A percentile compares a stretch with the other conserved stretches of the same genome.
These are phyloP conservation scores for Polyplosphaeria fusca DNA, from an alignment of 495 filamentous ascomycete species.

Conservation along the genomic window DNA sequence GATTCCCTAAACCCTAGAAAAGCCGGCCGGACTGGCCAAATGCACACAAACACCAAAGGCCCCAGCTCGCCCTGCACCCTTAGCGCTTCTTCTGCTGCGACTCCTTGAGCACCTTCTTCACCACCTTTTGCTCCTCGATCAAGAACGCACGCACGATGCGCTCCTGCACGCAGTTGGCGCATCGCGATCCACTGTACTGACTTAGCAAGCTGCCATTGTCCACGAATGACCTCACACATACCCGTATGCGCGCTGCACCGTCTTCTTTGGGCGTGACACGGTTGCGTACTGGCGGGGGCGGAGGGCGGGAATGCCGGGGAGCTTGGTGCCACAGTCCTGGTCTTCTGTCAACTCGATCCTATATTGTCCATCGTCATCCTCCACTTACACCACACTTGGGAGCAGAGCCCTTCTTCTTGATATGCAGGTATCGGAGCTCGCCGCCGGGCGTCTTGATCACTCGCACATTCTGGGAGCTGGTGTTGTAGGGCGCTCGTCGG, in stretches of 20 bases:
- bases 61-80: slow-evolving; percentile 3
- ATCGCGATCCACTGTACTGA: slow-evolving; percentile 72
- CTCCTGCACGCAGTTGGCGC: slow-evolving; percentile 98
- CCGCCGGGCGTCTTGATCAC: slow-evolving; percentile 82
- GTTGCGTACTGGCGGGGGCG: slow-evolving; percentile 94
- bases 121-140: slow-evolving; percentile 99
- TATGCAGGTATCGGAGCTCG: slow-evolving; percentile 89
- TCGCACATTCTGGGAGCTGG: slow-evolving; percentile 92
- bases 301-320: slow-evolving; percentile 90
- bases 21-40: slow-evolving; percentile 28
- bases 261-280: slow-evolving; percentile 98
- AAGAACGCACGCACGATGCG: slow-evolving; percentile 87
- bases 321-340: slow-evolving; percentile 66
- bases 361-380: neutral
- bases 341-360: neutral
- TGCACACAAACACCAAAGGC: slow-evolving; percentile 33
- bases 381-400: slow-evolving; percentile 96
- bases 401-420: slow-evolving; percentile 95
- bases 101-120: slow-evolving; percentile 99
- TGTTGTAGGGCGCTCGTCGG: slow-evolving; percentile 68
- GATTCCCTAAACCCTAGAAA: slow-evolving; percentile 22
- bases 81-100: slow-evolving; percentile 78
- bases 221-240: neutral
- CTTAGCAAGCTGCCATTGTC: slow-evolving; percentile 5
- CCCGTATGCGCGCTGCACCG: slow-evolving; percentile 91